Conservation (phyloP, 176 grass and related monocot species). For the Eleusine coracana region DNA sequence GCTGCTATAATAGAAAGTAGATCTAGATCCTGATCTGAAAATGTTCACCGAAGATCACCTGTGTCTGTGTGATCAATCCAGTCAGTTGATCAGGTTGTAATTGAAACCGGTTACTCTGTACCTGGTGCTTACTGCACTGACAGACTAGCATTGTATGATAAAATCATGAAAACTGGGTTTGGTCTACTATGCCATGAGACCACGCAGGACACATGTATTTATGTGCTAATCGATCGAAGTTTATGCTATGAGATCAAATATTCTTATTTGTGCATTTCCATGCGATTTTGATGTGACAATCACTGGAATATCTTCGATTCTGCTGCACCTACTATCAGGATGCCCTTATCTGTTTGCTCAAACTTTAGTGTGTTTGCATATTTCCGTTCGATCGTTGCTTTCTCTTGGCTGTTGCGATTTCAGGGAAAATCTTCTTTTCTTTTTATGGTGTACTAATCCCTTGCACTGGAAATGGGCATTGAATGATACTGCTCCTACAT, state of each 20-base stretch:
- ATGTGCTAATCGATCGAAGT: conserved; percentile 9
- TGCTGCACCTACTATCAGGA: neutral
- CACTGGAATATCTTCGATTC: neutral
- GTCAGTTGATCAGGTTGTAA: conserved; percentile 45
- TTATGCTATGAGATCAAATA: neutral
- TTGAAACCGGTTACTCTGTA: conserved; percentile 21
- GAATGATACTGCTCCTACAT: conserved; percentile 5
- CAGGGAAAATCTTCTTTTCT: neutral
- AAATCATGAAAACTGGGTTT: conserved; percentile 3
- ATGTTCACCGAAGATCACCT: conserved; percentile 3
- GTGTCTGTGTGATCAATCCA: conserved; percentile 42
- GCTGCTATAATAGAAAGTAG: conserved; percentile 36
- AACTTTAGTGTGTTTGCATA: neutral
- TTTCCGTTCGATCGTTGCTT: neutral
- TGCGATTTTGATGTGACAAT: neutral
- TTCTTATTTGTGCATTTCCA: neutral
- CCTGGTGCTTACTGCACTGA: conserved; percentile 18
- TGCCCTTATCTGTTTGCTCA: neutral
- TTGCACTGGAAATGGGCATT: neutral
- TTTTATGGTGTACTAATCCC: neutral
- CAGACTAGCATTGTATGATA: conserved; percentile 34
- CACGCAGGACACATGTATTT: neutral
- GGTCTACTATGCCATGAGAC: neutral
- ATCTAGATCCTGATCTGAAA: conserved; percentile 26
- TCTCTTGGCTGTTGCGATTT: neutral